These are phyloP conservation scores for Isabelozyma pseudorhagii DNA, from an alignment of 805 yeast genomes.

Conservation along the genomic window DNA sequence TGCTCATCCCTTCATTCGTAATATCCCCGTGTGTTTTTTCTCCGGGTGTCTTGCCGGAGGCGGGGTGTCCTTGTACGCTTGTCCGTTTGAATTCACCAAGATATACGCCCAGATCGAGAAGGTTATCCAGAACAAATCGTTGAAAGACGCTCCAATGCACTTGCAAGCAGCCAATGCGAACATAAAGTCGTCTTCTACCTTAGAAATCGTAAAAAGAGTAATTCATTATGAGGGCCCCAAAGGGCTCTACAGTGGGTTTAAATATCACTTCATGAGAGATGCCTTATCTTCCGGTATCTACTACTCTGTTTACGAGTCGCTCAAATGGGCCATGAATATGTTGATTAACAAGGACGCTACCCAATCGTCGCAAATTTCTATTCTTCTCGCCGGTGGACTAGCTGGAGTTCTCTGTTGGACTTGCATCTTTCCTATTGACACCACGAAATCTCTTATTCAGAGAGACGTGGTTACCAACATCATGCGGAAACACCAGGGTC, in stretches of 20 bases:
- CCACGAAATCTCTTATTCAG: slow-evolving; percentile 72
- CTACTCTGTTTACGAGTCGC: slow-evolving; percentile 71
- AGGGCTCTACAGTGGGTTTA: slow-evolving; percentile 73
- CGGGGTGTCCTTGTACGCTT: slow-evolving; percentile 59
- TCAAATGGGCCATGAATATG: slow-evolving; percentile 49
- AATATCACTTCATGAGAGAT: slow-evolving; percentile 67
- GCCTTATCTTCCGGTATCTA: slow-evolving; percentile 68
- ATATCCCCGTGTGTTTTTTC: slow-evolving; percentile 41
- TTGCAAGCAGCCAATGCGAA: slow-evolving; percentile 9
- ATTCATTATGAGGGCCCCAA: slow-evolving; percentile 53
- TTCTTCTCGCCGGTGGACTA: slow-evolving; percentile 65
- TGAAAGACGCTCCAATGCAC: slow-evolving; percentile 10
- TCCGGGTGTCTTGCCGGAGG: slow-evolving; percentile 72
- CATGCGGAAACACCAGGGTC: slow-evolving; percentile 48
- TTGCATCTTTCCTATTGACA: slow-evolving; percentile 75
- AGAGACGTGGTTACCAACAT: slow-evolving; percentile 69
- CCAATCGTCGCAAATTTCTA: slow-evolving; percentile 27
- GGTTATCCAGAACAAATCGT: slow-evolving; percentile 30
- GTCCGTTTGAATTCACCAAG: slow-evolving; percentile 85
- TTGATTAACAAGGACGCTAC: slow-evolving; percentile 23
- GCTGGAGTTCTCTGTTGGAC: slow-evolving; percentile 78
- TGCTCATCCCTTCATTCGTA: slow-evolving; percentile 39
- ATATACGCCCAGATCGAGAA: slow-evolving; percentile 72
- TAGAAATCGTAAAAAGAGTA: slow-evolving; percentile 48
- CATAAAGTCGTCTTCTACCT: slow-evolving; percentile 22